Evolutionary conservation across 2,329 filamentous ascomycete species (phyloP), one percentile per base, ranked within the genome.

Genomic region (Alternaria dauci): DNA sequence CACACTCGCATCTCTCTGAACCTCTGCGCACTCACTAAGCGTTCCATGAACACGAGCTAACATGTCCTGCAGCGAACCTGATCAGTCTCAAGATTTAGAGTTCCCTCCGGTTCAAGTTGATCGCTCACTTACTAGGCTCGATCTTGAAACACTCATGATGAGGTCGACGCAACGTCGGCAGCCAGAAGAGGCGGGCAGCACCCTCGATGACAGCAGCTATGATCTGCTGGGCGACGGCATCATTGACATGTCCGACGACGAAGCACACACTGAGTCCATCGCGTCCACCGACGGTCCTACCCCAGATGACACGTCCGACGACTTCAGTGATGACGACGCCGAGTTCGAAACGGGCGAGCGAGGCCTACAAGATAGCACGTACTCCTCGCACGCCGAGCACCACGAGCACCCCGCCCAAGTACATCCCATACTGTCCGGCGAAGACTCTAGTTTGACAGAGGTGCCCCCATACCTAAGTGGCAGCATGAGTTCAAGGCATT

Each of bases 191-290:
- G 61, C 68, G 6, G 60, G 53, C 48, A 72, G 66, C 62, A 68
- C 74, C n/a, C 69, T 78, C 28, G 75, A 77, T 32, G 76, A 78
- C 25, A 79, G 75, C 67, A 68, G 69, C n/a, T 78, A 77, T 66
- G 76, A 77, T 53, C 59, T 69, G 25, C 71, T 78, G 39, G 67
- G 69, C 47, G 74, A 75, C 30, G 71, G 70, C 46, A 55, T 73
- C 28, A 69, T 69, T 62, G 71, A 73, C 28, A 63, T 68, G 8
- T 78, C 77, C 2, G 76, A 78, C 64, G 76, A 79, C 57, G 76
- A 78, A 57, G 75, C 70, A 44, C 72, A 76, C 20, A 79, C 77
- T 23, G 75, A 72, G 41, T 79, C 77, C 8, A 67, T 79, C 32
- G 73, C 76, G 2, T 78, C 76, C 2, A 74, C 73, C 26, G 74